Evolutionary conservation across 345 rosid species (phyloP), one percentile per base, ranked within the genome.

Genomic region (Murraya paniculata): DNA sequence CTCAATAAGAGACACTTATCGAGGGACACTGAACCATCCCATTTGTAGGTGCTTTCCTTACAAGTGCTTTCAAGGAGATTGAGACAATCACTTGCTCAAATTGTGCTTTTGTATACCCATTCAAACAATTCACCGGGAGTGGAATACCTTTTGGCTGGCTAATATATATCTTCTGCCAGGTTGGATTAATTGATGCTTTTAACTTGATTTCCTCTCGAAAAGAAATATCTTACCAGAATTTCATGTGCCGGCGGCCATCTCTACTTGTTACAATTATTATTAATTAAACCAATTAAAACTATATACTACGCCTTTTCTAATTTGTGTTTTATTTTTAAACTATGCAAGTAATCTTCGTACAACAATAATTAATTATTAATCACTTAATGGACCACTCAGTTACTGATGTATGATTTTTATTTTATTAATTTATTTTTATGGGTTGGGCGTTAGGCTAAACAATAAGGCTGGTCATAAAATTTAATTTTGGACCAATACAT

Each of bases 71-170:
- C 4, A 4, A 35, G 36, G 72, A 31, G 74, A 38, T 25, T 71
- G 55, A 28, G 77, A 71, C 73, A 65, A 76, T 56, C 70, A 72
- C 68, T 72, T 62, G 0, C 2, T 4, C 38, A 60, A 74, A 18
- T 61, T 24, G 39, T 60, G 77, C 68, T 61, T 30, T 2, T 18
- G 22, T 9, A 33, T 31, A 9, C 6, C 21, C 24, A 14, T 71
- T 81, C 83, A 76, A 76, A 59, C 14, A 76, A 76, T 71, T 71
- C 77, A 62, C 83, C 41, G 68, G 30, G 56, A 35, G 4, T 58
- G 45, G 4, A 31, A 30, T 5, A n/a, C 28, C 59, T 64, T 71
- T 76, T 64, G 68, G 64, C 79, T n/a, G 2, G 9, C 4, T 1
- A 22, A n/a, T n/a, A 2, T 9, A n/a, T 58, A 58, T 58, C 27